Evolutionary conservation across 192 early-diverging fungal species (phyloP).

Genomic region (Podila verticillata): DNA sequence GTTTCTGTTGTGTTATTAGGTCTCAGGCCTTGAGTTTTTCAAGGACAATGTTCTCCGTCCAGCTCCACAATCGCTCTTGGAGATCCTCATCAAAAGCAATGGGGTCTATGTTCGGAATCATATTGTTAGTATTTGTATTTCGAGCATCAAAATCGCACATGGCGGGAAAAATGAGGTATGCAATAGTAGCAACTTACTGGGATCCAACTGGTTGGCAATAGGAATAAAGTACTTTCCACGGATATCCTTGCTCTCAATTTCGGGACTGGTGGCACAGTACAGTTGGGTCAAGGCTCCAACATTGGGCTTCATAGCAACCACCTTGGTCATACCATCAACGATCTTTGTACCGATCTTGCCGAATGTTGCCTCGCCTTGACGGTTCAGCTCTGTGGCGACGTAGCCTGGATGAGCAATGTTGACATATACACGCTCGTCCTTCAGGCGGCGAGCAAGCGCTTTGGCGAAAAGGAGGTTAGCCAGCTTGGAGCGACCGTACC

Average conservation of each 20-base stretch:
- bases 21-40: neutral
- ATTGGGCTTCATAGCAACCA: slow-evolving; percentile 17
- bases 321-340: neutral
- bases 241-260: slow-evolving; percentile 53
- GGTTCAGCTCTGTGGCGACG: slow-evolving; percentile 53
- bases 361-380: slow-evolving; percentile 4
- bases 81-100: neutral
- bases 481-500: slow-evolving; percentile 61
- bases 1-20: too few relatives aligned
- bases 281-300: slow-evolving; percentile 57
- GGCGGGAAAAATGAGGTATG: too few relatives aligned
- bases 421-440: slow-evolving; percentile 14
- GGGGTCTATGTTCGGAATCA: neutral
- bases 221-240: slow-evolving; percentile 32
- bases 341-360: neutral
- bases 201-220: neutral
- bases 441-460: slow-evolving; percentile 49
- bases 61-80: neutral
- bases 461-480: slow-evolving; percentile 58
- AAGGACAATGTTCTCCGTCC: neutral
- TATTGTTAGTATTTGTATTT: too few relatives aligned
- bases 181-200: slow-evolving; percentile 1
- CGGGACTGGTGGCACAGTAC: slow-evolving; percentile 60
- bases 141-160: too few relatives aligned
- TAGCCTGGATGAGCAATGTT: slow-evolving; percentile 28